Base-by-base conservation (phyloP, 805 yeast species). In the Barnettozyma wickerhamii region DNA sequence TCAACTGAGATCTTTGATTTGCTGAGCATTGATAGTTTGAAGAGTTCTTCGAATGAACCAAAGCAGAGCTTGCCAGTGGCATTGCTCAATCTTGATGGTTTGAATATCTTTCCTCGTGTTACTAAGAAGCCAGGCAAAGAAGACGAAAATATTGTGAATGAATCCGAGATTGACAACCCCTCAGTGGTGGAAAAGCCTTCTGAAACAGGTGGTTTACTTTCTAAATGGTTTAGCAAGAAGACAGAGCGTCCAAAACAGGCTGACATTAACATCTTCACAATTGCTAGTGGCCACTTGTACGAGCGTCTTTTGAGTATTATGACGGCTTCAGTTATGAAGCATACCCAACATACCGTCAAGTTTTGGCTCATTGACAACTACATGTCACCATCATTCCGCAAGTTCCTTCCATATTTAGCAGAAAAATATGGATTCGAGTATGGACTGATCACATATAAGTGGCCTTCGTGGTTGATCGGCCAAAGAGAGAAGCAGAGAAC, bases 381-480 rank as follows among this genome's bases (percentile, higher is more conserved):
- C 55, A 67, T 87, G 69, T 81, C 95, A 19, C 81, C 89, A 30
- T 64, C 76, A 4, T 79, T 90, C 54, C 79, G 75, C 55, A 55
- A 64, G 21, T 72, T 77, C 36, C 55, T 87, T n/a, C 84, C 87
- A 0, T 48, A 54, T 13, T 53, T 87, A 41, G 81, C 95, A 0
- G 59, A 65, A 14, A 56, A 72, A 40, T 76, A 74, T 53, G 77
- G 78, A 1, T 84, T 86, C 54, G 73, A 81, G 36, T 85, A 81
- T 54, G 91, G 88, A 52, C 62, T 88, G 33, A 69, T 93, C n/a
- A 77, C 84, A 1, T 91, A 85, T 60, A 82, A 84, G 47, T 91
- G 99, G 99, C 99, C 99, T 12, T 60, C 68, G 9, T 91, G 97
- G 95, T 66, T 91, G 17, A 72, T 90, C 37, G 72, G 72, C 3